Evolutionary conservation across 1,284 basidiomycete species (phyloP).

Genomic region (Puccinia coronata): DNA sequence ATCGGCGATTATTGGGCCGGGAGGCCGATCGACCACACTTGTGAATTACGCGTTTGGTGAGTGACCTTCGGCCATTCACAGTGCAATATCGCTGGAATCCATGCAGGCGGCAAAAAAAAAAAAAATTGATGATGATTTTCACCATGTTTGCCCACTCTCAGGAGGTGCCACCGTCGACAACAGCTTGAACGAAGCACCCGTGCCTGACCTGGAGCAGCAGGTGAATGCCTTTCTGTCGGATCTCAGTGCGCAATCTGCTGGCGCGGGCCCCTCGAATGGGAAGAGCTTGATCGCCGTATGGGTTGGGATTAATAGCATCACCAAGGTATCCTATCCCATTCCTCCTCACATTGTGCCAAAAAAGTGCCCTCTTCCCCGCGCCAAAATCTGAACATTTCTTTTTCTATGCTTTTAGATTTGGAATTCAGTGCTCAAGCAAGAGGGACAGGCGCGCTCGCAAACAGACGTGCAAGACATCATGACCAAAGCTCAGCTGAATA

Average conservation of each 20-base stretch:
- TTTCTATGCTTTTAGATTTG: constrained; percentile 17
- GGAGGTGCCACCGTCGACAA: constrained; percentile 46
- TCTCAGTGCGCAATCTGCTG: constrained; percentile 35
- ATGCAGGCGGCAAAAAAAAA: neutral
- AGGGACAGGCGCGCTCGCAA: constrained; percentile 14
- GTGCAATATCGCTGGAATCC: neutral
- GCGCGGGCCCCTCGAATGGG: constrained; percentile 36
- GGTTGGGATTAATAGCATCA: constrained; percentile 43
- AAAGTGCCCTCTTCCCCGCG: neutral
- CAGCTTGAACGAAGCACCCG: constrained; percentile 16
- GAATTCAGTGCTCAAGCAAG: constrained; percentile 28
- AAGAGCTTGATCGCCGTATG: constrained; percentile 40
- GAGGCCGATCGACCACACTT: constrained; percentile 26
- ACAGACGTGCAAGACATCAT: constrained; percentile 17
- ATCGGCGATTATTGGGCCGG: constrained; percentile 29
- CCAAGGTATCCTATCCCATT: constrained; percentile 15
- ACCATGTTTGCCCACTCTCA: neutral
- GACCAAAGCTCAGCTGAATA: constrained; percentile 9
- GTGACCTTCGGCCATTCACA: neutral
- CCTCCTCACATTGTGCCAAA: neutral
- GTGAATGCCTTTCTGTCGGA: constrained; percentile 32
- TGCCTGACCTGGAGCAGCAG: constrained; percentile 41
- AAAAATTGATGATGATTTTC: neutral
- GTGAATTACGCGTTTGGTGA: constrained; percentile 42
- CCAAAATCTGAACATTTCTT: neutral